Base-by-base conservation (phyloP, 495 filamentous ascomycete species). In the Mycothermus thermophilus region DNA sequence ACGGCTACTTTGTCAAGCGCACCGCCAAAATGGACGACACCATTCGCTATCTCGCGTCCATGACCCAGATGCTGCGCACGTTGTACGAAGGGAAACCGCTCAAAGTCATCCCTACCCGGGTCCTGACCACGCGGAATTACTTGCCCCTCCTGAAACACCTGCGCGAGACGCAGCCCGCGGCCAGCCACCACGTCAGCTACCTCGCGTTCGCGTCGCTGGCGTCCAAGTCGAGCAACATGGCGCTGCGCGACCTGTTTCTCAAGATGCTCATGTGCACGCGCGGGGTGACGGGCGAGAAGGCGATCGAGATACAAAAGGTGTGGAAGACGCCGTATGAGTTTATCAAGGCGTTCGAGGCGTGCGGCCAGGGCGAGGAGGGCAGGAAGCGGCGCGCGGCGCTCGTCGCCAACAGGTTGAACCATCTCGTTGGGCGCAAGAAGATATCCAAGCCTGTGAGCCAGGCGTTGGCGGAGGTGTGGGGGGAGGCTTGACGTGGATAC, bases 201-300 rank as follows among this genome's bases (percentile, higher is more conserved):
- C 50, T 71, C 1, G 75, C 79, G 3, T 88, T 88, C 45, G 71
- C 77, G 0, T 68, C 72, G 1, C 51, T 92, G 12, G 71, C 72
- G 0, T 80, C 76, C 0, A 92, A 92, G 54, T 83, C 78, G 0
- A 78, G 81, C 19, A 64, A 66, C 27, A 64, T 84, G 28, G 79
- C 79, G 3, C 62, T 88, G 14, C 65, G 81, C 25, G 83, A 92
- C 40, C 50, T 88, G 0, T 88, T 69, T 46, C 50, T 90, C 15
- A 88, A 88, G 53, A 88, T 92, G 81, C 60, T 92, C 32, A 88
- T 92, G 83, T 83, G 79, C 44, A 80, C 74, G 8, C 67, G 69
- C 16, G 78, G 81, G 2, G 60, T 92, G n/a, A 77, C 74, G 4
- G 78, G 80, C 0, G 83, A 90, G 42, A 87, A 84, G 50, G 82